phyloP scores from a whole-genome alignment of 2,329 filamentous ascomycete genomes.

The Colletotrichum theobromicola region DNA sequence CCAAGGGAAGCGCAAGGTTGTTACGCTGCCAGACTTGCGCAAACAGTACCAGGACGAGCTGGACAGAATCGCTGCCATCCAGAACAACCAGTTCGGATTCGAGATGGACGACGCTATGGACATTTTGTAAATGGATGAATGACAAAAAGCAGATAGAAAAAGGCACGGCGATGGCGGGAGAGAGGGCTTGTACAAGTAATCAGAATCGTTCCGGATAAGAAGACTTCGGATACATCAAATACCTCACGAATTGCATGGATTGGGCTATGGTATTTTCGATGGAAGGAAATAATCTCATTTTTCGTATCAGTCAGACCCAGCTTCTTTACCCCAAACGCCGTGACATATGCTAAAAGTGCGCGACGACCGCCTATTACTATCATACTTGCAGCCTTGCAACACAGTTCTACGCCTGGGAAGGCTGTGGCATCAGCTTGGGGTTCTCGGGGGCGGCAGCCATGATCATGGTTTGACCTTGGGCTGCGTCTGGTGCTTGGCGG shows the following conservation, averaged over 20 bases:
- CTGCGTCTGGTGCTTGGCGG: slow-evolving; percentile 74
- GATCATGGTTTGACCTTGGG: slow-evolving; percentile 40
- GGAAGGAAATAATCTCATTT: slow-evolving; percentile 23
- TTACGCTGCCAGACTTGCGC: slow-evolving; percentile 85
- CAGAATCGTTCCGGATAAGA: slow-evolving; percentile 5
- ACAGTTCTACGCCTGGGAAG: slow-evolving; percentile 20
- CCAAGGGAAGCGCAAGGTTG: slow-evolving; percentile 69
- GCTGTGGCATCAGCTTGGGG: slow-evolving; percentile 46
- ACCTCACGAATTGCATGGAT: slow-evolving; percentile 25
- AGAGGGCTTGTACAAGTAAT: slow-evolving; percentile 20
- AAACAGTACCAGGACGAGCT: slow-evolving; percentile 90
- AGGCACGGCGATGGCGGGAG: slow-evolving; percentile 2
- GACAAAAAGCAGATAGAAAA: neutral
- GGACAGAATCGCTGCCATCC: slow-evolving; percentile 85
- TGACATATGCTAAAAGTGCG: slow-evolving; percentile 42
- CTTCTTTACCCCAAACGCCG: slow-evolving; percentile 39
- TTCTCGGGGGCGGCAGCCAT: slow-evolving; percentile 51
- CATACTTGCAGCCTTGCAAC: neutral
- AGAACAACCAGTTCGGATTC: slow-evolving; percentile 89
- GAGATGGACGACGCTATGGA: slow-evolving; percentile 59
- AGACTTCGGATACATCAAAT: slow-evolving; percentile 5
- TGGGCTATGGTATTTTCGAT: slow-evolving; percentile 23
- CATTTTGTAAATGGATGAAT: slow-evolving; percentile 38
- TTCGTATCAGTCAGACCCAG: slow-evolving; percentile 24
- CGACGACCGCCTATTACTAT: slow-evolving; percentile 2